Conservation (phyloP, 2,329 filamentous ascomycete species). For the Curvularia hawaiiensis region DNA sequence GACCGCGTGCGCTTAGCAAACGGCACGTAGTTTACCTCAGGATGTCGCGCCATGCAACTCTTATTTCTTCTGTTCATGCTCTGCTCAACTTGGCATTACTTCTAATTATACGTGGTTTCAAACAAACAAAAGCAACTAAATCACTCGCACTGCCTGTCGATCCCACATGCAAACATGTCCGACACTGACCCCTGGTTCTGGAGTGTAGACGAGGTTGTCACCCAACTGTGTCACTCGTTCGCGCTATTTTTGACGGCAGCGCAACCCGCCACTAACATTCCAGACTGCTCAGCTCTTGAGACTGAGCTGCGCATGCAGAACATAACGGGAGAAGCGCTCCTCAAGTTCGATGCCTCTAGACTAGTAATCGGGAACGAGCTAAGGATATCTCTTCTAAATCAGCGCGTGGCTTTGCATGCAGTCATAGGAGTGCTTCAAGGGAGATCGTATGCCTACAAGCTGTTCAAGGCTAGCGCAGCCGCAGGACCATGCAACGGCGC, state of each 20-base stretch:
- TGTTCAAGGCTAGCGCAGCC: constrained; percentile 5
- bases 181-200: constrained; percentile 72
- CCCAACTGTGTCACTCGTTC: constrained; percentile 64
- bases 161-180: constrained; percentile 2
- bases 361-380: constrained; percentile 58
- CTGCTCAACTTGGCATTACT: not conserved
- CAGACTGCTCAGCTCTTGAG: constrained; percentile 61
- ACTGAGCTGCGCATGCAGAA: constrained; percentile 63
- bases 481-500: not conserved
- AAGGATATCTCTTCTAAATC: constrained; percentile 59
- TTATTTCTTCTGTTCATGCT: not conserved
- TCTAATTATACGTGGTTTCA: not conserved
- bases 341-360: constrained; percentile 58
- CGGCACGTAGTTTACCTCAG: not conserved
- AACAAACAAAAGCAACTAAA: not conserved
- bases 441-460: constrained; percentile 13
- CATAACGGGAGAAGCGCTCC: constrained; percentile 68
- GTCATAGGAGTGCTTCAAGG: constrained; percentile 63
- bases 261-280: constrained; percentile 44
- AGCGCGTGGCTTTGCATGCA: constrained; percentile 62
- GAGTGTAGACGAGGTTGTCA: constrained; percentile 69
- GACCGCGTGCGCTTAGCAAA: constrained; percentile 5
- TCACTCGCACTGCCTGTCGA: not conserved
- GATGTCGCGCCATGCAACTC: not conserved
- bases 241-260: constrained; percentile 53